Conservation (phyloP, 352 stramenopile genomes). For the Phytophthora tentaculata region DNA sequence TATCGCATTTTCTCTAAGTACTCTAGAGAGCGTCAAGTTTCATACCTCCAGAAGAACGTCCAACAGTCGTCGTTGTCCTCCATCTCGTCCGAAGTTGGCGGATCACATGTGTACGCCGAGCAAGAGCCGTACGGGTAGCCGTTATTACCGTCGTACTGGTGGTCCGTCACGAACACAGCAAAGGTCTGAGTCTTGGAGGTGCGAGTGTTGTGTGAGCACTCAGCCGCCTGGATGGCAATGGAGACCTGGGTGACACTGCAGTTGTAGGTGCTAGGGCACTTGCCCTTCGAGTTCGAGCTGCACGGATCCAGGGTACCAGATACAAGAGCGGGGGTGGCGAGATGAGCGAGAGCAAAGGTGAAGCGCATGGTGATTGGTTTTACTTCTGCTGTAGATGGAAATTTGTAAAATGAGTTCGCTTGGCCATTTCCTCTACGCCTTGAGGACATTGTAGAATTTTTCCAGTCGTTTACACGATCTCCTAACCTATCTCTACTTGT, state of each 20-base stretch:
- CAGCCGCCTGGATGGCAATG: conserved; percentile 40
- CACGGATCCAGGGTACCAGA: conserved; percentile 32
- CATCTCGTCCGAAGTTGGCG: conserved; percentile 14
- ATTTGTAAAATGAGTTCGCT: not conserved
- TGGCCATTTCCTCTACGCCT: not conserved
- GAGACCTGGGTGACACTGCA: conserved; percentile 25
- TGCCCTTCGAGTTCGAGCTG: conserved; percentile 29
- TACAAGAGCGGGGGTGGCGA: conserved; percentile 27
- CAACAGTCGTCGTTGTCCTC: conserved; percentile 31
- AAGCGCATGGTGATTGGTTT: conserved; percentile 26
- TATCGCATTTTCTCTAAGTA: too few relatives aligned
- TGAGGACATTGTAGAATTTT: not conserved
- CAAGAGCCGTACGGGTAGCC: conserved; percentile 41
- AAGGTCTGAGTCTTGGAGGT: conserved; percentile 37
- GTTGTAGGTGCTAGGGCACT: conserved; percentile 29
- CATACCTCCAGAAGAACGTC: conserved; percentile 47
- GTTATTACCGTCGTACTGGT: conserved; percentile 43
- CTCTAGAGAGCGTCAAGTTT: too few relatives aligned
- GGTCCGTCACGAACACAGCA: conserved; percentile 38
- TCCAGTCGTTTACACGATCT: not conserved
- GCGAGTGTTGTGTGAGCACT: conserved; percentile 48
- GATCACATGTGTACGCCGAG: conserved; percentile 37
- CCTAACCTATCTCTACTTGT: not conserved
- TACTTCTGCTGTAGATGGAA: not conserved
- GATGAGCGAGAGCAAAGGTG: conserved; percentile 17